Conservation (phyloP, 2,329 filamentous ascomycete species). For the Xylaria sp. region DNA sequence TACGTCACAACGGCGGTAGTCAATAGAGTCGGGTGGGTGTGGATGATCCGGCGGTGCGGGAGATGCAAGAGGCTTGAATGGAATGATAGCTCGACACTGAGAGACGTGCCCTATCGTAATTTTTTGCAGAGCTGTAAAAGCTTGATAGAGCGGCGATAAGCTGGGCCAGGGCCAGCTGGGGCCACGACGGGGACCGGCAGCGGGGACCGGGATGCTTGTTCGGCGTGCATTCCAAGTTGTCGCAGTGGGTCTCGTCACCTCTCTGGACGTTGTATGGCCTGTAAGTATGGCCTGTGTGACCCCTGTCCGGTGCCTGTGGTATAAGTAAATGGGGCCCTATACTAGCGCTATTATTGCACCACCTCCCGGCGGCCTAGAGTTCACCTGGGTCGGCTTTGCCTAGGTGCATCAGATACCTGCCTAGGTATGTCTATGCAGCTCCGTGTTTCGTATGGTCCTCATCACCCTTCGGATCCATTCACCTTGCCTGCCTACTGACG, state of each 20-base stretch:
- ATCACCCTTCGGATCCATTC: too few species aligned
- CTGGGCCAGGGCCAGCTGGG: constrained; percentile 1
- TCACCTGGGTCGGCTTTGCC: too few species aligned
- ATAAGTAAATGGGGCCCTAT: too few species aligned
- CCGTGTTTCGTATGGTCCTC: constrained; percentile 17
- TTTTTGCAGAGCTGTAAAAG: constrained; percentile 27
- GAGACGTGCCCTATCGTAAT: constrained; percentile 14
- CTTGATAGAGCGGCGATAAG: constrained; percentile 25
- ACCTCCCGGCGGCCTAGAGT: too few species aligned
- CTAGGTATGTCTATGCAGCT: too few species aligned
- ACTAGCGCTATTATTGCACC: too few species aligned
- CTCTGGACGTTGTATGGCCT: neutral
- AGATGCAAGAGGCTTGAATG: constrained; percentile 3
- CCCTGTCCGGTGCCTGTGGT: too few species aligned
- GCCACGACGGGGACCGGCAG: neutral
- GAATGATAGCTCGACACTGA: constrained; percentile 5
- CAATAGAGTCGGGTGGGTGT: neutral
- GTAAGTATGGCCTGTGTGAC: too few species aligned
- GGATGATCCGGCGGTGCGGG: neutral
- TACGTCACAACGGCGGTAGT: neutral
- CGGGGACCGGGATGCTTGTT: neutral
- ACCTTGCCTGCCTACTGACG: neutral
- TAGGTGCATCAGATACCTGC: too few species aligned
- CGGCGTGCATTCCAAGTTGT: neutral
- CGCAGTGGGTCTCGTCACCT: neutral